phyloP scores from a whole-genome alignment of 2,329 filamentous ascomycete species.

The Aspergillus fructus region DNA sequence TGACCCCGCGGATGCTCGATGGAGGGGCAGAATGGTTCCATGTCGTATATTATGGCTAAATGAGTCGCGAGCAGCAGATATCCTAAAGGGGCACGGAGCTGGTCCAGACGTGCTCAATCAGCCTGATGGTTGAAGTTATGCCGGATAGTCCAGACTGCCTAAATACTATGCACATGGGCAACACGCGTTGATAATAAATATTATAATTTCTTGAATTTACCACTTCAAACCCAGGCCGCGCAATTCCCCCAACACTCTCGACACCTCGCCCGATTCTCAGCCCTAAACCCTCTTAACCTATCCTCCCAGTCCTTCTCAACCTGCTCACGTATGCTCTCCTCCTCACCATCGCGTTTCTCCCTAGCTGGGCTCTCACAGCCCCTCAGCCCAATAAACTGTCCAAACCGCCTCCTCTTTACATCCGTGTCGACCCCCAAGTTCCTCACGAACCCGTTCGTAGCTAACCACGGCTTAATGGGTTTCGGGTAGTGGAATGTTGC shows the following conservation, averaged over 20 bases:
- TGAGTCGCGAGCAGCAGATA: neutral
- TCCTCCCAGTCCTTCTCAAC: slow-evolving; percentile 11
- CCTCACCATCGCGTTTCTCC: neutral
- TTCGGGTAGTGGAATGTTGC: slow-evolving; percentile 38
- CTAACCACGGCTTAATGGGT: slow-evolving; percentile 31
- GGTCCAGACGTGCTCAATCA: neutral
- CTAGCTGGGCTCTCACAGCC: slow-evolving; percentile 34
- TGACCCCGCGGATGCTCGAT: too few species aligned
- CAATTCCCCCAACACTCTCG: neutral
- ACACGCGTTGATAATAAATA: neutral
- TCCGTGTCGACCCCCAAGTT: slow-evolving; percentile 29
- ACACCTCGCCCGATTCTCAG: neutral
- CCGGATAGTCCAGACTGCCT: too few species aligned
- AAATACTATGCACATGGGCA: too few species aligned
- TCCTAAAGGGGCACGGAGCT: neutral
- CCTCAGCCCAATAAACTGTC: slow-evolving; percentile 43
- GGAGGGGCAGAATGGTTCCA: neutral
- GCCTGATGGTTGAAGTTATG: neutral
- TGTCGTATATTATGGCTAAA: neutral
- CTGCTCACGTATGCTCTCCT: neutral
- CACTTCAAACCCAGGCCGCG: neutral
- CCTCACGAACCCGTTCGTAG: slow-evolving; percentile 8
- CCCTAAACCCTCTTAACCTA: neutral
- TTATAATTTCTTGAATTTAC: neutral
- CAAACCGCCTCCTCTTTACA: slow-evolving; percentile 42